Percentiles rank a stretch among this genome's conserved stretches.
These are phyloP conservation scores for Pascua guehoae DNA, from an alignment of 1,284 basidiomycete genomes.

Conservation along the genomic window DNA sequence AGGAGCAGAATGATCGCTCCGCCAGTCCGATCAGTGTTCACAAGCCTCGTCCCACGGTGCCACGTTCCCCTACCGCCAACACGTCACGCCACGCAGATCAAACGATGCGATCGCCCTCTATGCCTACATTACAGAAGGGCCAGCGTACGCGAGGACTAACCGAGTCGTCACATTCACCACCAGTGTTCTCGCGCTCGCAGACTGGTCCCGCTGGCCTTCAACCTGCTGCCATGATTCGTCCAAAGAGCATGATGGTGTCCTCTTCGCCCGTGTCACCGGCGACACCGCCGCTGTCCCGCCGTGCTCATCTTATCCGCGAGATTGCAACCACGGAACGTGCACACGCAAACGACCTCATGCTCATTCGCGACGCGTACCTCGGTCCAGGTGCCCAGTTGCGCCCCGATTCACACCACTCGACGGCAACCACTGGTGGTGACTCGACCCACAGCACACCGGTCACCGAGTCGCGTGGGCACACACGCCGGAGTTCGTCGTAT, in stretches of 20 bases:
- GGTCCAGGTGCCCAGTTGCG: constrained; percentile 21
- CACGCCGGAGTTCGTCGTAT: constrained; percentile 12
- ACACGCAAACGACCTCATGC: constrained; percentile 80
- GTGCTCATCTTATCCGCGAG: constrained; percentile 78
- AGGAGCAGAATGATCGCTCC: too few species aligned
- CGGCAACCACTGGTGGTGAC: constrained; percentile 7
- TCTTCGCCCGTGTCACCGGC: constrained; percentile 12
- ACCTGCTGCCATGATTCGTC: background rate
- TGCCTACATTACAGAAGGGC: constrained; percentile 3
- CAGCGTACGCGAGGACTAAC: background rate
- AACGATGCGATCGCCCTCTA: constrained; percentile 9
- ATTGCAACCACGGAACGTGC: constrained; percentile 77
- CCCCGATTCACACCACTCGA: constrained; percentile 28
- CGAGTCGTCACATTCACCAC: too few species aligned
- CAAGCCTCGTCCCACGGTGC: too few species aligned
- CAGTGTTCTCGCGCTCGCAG: constrained; percentile 2
- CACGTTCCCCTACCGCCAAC: too few species aligned
- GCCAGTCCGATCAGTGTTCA: too few species aligned
- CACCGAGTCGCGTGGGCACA: constrained; percentile 5
- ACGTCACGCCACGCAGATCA: background rate
- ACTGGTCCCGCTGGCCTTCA: constrained; percentile 3
- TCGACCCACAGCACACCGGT: constrained; percentile 7
- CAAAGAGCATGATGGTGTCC: constrained; percentile 15
- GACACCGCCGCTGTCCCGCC: constrained; percentile 57
- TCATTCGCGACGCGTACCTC: constrained; percentile 79